phyloP scores from a whole-genome alignment of 169 alveolate genomes.

The Ichthyophthirius multifiliis region DNA sequence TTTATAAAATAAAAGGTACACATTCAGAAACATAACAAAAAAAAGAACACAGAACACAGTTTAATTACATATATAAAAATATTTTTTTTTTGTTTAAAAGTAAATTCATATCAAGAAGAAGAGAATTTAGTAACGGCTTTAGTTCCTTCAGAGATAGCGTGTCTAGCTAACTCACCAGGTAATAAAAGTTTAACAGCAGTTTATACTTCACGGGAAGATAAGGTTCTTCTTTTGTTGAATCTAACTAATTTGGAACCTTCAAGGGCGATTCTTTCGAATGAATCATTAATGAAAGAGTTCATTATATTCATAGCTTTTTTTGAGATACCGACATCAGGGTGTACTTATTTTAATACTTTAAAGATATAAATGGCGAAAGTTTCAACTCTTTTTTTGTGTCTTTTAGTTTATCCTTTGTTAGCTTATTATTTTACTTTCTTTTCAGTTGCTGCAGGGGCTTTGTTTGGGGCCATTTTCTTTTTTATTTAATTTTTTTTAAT shows the following conservation, averaged over 20 bases:
- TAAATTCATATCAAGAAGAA: slow-evolving; percentile 36
- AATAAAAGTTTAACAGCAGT: slow-evolving; percentile 97
- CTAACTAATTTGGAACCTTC: slow-evolving; percentile 97
- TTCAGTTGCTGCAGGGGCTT: slow-evolving; percentile 4
- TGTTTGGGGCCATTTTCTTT: slow-evolving; percentile 46
- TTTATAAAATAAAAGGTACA: too few relatives aligned
- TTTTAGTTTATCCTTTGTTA: slow-evolving; percentile 87
- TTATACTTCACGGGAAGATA: slow-evolving; percentile 98
- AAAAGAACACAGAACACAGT: too few relatives aligned
- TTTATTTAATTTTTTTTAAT: background rate
- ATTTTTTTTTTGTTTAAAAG: too few relatives aligned
- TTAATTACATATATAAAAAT: too few relatives aligned
- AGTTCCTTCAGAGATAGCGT: slow-evolving; percentile 99
- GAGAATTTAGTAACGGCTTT: slow-evolving; percentile 99
- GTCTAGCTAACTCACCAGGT: slow-evolving; percentile 99
- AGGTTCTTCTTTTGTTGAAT: slow-evolving; percentile 97
- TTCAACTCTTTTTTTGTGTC: slow-evolving; percentile 92
- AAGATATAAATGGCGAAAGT: slow-evolving; percentile 97
- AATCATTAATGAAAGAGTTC: slow-evolving; percentile 98
- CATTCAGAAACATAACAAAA: too few relatives aligned
- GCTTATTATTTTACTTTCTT: slow-evolving; percentile 57
- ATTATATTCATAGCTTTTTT: slow-evolving; percentile 98
- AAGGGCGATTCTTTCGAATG: slow-evolving; percentile 95
- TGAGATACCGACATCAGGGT: slow-evolving; percentile 97
- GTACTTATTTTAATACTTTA: slow-evolving; percentile 99